Percentiles rank a stretch among this genome's conserved stretches.
These are phyloP conservation scores for Phytophthora ramorum DNA, from an alignment of 352 stramenopile species.

Conservation along the genomic window DNA sequence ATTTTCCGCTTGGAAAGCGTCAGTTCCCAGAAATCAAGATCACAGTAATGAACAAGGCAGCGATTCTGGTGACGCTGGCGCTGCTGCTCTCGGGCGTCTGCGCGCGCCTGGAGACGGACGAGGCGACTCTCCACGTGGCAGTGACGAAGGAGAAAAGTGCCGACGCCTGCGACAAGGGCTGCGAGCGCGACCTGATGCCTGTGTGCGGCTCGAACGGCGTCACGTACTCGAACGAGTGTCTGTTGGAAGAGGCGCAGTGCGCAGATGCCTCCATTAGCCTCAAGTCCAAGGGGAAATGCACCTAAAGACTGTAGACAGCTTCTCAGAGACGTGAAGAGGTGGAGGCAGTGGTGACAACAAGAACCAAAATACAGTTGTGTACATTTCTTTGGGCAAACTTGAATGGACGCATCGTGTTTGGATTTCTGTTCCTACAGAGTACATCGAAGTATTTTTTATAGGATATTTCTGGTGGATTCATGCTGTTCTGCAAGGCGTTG, in stretches of 20 bases:
- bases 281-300: slow-evolving; percentile 44
- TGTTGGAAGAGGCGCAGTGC: slow-evolving; percentile 55
- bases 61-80: slow-evolving; percentile 8
- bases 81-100: slow-evolving; percentile 17
- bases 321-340: no score
- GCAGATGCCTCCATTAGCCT: slow-evolving; percentile 36
- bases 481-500: no score
- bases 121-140: slow-evolving; percentile 15
- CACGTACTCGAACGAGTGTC: slow-evolving; percentile 68
- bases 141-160: neutral
- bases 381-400: no score
- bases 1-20: neutral
- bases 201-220: slow-evolving; percentile 62
- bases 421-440: no score
- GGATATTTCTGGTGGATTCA: no score
- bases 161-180: slow-evolving; percentile 47
- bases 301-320: neutral
- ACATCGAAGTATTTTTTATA: no score
- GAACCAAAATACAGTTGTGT: no score
- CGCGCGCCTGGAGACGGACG: slow-evolving; percentile 7
- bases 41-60: slow-evolving; percentile 16
- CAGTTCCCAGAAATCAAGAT: neutral
- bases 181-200: slow-evolving; percentile 45
- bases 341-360: no score
- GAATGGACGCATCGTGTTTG: no score